Evolutionary conservation across 164 flowering plant species (phyloP).

Genomic region (Umbellularia californica): DNA sequence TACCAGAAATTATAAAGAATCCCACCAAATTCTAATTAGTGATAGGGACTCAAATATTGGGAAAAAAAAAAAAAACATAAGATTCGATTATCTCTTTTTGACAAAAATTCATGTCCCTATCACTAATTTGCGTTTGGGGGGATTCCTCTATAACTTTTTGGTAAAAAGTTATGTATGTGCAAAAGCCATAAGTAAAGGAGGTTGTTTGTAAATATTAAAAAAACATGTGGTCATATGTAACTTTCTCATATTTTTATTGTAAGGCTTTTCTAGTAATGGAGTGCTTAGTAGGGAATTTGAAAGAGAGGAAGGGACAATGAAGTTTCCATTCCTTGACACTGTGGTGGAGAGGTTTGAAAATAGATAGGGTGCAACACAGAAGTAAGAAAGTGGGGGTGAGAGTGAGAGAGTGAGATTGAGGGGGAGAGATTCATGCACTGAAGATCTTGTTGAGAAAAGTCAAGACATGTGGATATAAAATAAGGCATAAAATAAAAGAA

Average conservation of each 20-base stretch:
- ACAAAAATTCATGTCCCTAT: too few relatives aligned
- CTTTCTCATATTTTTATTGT: neutral
- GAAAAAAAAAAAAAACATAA: too few relatives aligned
- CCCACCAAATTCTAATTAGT: too few relatives aligned
- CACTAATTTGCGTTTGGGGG: too few relatives aligned
- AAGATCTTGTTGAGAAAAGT: constrained; percentile 4
- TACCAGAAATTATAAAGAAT: too few relatives aligned
- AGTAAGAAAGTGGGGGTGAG: neutral
- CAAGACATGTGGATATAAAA: neutral
- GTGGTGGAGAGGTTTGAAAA: constrained; percentile 4
- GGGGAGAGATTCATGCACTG: neutral
- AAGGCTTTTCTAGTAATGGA: neutral
- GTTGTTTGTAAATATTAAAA: too few relatives aligned
- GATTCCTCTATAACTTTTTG: too few relatives aligned
- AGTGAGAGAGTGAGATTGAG: neutral
- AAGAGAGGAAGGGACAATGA: constrained; percentile 4
- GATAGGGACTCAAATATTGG: too few relatives aligned
- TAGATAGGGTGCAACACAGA: neutral
- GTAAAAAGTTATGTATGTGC: too few relatives aligned
- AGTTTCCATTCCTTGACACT: constrained; percentile 16
- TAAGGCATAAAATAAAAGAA: neutral
- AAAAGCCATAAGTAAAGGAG: too few relatives aligned
- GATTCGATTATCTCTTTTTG: too few relatives aligned
- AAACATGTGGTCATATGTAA: too few relatives aligned
- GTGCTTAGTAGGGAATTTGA: neutral